phyloP scores from a whole-genome alignment of 1,284 basidiomycete species.

The Puccinia polysora region DNA sequence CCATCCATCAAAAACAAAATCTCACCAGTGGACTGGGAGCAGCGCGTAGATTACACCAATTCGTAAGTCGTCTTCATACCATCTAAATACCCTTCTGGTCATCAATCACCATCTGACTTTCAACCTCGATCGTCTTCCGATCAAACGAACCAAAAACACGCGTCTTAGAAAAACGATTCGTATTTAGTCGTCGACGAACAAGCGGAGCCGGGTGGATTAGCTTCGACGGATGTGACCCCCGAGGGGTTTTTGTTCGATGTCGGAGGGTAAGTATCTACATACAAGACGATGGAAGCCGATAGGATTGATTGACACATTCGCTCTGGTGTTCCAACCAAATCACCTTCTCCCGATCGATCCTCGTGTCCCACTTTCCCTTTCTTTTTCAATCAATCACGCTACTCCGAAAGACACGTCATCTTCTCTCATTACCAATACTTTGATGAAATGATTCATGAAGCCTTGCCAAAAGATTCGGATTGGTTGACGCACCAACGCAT shows the following conservation, averaged over 20 bases:
- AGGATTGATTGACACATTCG: no score
- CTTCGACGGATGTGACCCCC: conserved; percentile 57
- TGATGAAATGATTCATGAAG: conserved; percentile 57
- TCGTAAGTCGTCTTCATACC: not conserved
- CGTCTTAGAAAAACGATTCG: conserved; percentile 52
- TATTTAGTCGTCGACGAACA: conserved; percentile 56
- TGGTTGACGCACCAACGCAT: conserved; percentile 59
- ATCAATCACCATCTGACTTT: not conserved
- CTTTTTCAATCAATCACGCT: no score
- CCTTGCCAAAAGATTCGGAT: conserved; percentile 56
- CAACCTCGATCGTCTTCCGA: no score
- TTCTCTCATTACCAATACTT: conserved; percentile 60
- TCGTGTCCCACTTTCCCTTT: not conserved
- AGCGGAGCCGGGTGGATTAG: conserved; percentile 57
- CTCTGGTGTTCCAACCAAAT: not conserved
- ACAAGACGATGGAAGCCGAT: no score
- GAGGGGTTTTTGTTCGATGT: conserved; percentile 60
- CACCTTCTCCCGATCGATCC: not conserved
- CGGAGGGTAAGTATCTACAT: conserved; percentile 51
- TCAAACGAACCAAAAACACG: no score
- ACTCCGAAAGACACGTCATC: conserved; percentile 57
- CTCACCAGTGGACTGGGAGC: conserved; percentile 8
- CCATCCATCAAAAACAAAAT: no score
- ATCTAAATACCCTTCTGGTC: not conserved
- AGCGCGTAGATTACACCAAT: conserved; percentile 31